These are phyloP conservation scores for Ambrosia hybrid DNA, from an alignment of 140 eudicot genomes.

Conservation along the genomic window DNA sequence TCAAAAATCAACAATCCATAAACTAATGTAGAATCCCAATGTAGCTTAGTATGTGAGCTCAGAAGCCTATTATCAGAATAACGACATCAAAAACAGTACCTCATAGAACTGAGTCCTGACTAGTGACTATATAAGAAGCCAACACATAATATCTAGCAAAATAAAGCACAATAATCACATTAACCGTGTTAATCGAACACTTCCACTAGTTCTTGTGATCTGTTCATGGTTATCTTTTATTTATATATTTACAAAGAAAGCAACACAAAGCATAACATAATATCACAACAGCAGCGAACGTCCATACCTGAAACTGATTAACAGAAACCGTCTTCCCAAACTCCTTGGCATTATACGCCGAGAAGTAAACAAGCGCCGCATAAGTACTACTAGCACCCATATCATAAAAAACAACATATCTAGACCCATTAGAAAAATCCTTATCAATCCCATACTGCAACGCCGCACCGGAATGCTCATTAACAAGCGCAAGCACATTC, in stretches of 20 bases:
- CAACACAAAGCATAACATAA: conserved; percentile 7
- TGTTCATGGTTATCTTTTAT: conserved; percentile 13
- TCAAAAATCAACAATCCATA: background rate
- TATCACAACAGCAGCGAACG: conserved; percentile 6
- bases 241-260: conserved; percentile 2
- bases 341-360: conserved; percentile 92
- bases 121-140: background rate
- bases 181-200: background rate
- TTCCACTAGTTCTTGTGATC: background rate
- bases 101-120: background rate
- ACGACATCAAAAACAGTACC: background rate
- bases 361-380: conserved; percentile 95
- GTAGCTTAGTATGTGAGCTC: background rate
- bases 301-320: conserved; percentile 88
- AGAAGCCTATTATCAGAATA: background rate
- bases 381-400: conserved; percentile 96
- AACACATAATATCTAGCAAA: conserved; percentile 10
- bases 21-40: background rate
- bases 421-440: conserved; percentile 77
- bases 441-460: conserved; percentile 99
- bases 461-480: conserved; percentile 95
- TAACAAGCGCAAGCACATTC: conserved; percentile 75
- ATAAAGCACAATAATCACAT: background rate
- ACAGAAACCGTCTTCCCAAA: conserved; percentile 77
- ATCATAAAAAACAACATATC: conserved; percentile 88